Conservation (phyloP, 805 yeast genomes). For the Starmerella etchellsii region DNA sequence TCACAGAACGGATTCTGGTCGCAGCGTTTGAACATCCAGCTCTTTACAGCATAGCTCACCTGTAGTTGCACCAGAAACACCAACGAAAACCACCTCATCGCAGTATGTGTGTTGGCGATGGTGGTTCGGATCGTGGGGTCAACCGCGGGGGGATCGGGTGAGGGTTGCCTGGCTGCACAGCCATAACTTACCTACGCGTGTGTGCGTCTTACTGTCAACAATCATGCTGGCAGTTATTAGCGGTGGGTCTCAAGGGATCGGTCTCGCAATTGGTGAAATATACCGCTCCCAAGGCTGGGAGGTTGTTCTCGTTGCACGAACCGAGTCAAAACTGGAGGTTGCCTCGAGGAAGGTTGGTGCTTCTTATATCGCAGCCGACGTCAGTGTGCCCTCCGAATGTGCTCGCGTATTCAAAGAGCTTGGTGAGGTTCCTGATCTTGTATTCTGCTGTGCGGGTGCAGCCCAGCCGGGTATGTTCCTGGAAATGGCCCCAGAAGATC, state of each 20-base stretch:
- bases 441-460: conserved; percentile 80
- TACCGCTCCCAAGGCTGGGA: conserved; percentile 44
- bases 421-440: conserved; percentile 46
- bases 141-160: too few relatives aligned
- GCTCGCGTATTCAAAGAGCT: conserved; percentile 33
- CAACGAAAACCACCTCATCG: too few relatives aligned
- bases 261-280: conserved; percentile 58
- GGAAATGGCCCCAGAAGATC: conserved; percentile 47
- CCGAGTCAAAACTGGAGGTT: conserved; percentile 41
- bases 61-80: conserved; percentile 8
- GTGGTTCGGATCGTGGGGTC: too few relatives aligned
- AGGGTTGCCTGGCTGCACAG: too few relatives aligned
- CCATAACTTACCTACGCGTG: too few relatives aligned
- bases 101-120: too few relatives aligned
- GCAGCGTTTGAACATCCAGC: conserved; percentile 55
- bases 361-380: conserved; percentile 49
- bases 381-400: conserved; percentile 42
- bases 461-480: conserved; percentile 66
- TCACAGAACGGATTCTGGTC: conserved; percentile 71
- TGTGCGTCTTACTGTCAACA: too few relatives aligned
- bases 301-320: conserved; percentile 67
- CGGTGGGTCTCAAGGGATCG: conserved; percentile 93
- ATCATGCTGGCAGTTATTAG: conserved; percentile 59
- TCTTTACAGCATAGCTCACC: conserved; percentile 19
- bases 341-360: conserved; percentile 37